Evolutionary conservation across 2,329 filamentous ascomycete species (phyloP).

Genomic region (Orbilia blumenaviensis): DNA sequence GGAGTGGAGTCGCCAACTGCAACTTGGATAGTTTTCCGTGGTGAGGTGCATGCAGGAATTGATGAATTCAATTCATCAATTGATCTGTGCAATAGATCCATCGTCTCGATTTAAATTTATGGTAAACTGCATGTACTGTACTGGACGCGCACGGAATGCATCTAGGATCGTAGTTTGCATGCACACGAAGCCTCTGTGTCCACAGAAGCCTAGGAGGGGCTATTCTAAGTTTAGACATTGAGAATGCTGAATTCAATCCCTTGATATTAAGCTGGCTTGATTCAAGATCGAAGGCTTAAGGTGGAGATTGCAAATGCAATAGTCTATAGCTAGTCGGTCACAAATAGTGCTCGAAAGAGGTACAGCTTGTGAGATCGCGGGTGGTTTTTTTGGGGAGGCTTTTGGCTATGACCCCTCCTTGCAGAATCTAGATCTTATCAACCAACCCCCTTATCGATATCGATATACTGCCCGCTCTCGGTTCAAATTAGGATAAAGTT

Average conservation of each 20-base stretch:
- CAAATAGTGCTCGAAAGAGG: not conserved
- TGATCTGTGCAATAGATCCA: no score
- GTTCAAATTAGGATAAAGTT: not conserved
- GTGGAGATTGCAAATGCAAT: no score
- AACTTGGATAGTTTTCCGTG: slow-evolving; percentile 25
- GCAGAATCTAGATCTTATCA: slow-evolving; percentile 2
- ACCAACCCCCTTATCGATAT: slow-evolving; percentile 6
- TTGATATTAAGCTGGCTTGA: no score
- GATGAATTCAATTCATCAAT: no score
- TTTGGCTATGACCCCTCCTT: not conserved
- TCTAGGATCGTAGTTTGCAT: not conserved
- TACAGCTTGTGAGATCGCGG: slow-evolving; percentile 19
- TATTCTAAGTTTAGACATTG: slow-evolving; percentile 34
- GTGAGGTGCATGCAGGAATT: not conserved
- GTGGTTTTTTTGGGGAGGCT: not conserved
- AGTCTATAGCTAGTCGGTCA: not conserved
- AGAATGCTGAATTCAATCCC: not conserved
- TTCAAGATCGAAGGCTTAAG: no score
- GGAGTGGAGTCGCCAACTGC: slow-evolving; percentile 44
- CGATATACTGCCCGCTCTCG: not conserved
- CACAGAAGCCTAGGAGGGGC: no score
- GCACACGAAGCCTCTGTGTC: no score
- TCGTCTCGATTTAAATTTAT: no score
- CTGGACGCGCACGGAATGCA: slow-evolving; percentile 2
- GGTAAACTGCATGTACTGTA: no score